Evolutionary conservation across 2,329 filamentous ascomycete species (phyloP).

Genomic region (Fusarium keratoplasticum): DNA sequence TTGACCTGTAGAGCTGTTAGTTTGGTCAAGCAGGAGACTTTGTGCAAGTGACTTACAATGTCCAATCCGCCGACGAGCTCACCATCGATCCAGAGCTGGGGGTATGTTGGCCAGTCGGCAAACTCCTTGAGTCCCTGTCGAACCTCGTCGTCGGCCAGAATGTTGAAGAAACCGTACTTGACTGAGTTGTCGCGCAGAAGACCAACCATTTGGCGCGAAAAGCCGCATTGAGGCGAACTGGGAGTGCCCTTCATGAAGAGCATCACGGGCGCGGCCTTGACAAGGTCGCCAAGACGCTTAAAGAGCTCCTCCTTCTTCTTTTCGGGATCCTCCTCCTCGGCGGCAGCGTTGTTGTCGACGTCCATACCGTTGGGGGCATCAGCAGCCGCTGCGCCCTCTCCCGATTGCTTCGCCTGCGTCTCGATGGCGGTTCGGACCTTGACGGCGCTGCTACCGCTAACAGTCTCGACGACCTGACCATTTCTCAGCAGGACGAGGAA

Average conservation of each 20-base stretch:
- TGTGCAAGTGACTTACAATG: conserved; percentile 75
- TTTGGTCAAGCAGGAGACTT: background rate
- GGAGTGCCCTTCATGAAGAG: conserved; percentile 99
- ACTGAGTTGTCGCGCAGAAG: conserved; percentile 90
- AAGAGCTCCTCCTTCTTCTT: conserved; percentile 86
- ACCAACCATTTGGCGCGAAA: conserved; percentile 88
- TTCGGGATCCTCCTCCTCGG: conserved; percentile 64
- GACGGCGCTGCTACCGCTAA: conserved; percentile 89
- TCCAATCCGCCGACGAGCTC: conserved; percentile 94
- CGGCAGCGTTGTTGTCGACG: conserved; percentile 52
- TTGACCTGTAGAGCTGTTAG: conserved; percentile 74
- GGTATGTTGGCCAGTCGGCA: conserved; percentile 98
- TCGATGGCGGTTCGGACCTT: conserved; percentile 90
- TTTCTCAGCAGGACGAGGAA: conserved; percentile 87
- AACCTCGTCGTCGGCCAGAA: conserved; percentile 96
- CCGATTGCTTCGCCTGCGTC: conserved; percentile 71
- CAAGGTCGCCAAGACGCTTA: conserved; percentile 82
- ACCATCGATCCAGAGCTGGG: conserved; percentile 91
- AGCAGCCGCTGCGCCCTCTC: conserved; percentile 49
- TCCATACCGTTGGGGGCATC: conserved; percentile 49
- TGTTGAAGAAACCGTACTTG: conserved; percentile 99
- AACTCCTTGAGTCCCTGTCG: conserved; percentile 96
- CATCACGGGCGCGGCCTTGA: conserved; percentile 97
- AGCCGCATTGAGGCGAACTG: conserved; percentile 87
- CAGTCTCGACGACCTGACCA: conserved; percentile 81